phyloP scores from a whole-genome alignment of 1,284 basidiomycete species.

The Trametes hirsuta region DNA sequence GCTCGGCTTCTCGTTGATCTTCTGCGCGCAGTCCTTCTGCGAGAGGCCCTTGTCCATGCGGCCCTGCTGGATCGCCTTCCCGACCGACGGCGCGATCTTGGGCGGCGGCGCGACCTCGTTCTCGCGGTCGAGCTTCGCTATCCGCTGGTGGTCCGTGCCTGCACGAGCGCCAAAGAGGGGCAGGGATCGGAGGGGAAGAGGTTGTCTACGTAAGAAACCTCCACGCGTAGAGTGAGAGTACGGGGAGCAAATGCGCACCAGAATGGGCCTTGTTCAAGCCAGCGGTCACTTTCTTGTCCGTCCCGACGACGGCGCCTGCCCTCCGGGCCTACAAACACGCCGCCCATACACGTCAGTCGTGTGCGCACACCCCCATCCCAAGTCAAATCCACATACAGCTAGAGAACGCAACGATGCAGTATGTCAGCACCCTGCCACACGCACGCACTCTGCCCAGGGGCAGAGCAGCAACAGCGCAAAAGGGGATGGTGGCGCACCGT shows the following conservation, averaged over 20 bases:
- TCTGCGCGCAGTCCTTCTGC: constrained; percentile 94
- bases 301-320: constrained; percentile 71
- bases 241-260: constrained; percentile 44
- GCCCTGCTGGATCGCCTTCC: constrained; percentile 86
- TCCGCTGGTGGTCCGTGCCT: constrained; percentile 93
- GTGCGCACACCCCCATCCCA: background rate
- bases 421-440: background rate
- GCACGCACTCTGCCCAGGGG: constrained; percentile 50
- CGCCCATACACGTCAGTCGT: too few relatives aligned
- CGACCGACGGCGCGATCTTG: constrained; percentile 81
- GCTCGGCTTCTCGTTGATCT: constrained; percentile 90
- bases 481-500: constrained; percentile 55
- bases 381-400: background rate
- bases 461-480: background rate
- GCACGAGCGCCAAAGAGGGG: background rate
- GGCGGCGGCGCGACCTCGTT: constrained; percentile 96
- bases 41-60: constrained; percentile 79
- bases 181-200: too few relatives aligned
- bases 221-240: too few relatives aligned
- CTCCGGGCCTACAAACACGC: constrained; percentile 59
- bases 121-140: constrained; percentile 92
- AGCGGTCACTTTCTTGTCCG: constrained; percentile 73
- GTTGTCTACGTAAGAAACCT: too few relatives aligned
- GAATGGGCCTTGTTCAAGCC: constrained; percentile 75
- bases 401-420: too few relatives aligned